Base-by-base conservation (phyloP, 805 yeast species). In the Sungouiella thailandica region DNA sequence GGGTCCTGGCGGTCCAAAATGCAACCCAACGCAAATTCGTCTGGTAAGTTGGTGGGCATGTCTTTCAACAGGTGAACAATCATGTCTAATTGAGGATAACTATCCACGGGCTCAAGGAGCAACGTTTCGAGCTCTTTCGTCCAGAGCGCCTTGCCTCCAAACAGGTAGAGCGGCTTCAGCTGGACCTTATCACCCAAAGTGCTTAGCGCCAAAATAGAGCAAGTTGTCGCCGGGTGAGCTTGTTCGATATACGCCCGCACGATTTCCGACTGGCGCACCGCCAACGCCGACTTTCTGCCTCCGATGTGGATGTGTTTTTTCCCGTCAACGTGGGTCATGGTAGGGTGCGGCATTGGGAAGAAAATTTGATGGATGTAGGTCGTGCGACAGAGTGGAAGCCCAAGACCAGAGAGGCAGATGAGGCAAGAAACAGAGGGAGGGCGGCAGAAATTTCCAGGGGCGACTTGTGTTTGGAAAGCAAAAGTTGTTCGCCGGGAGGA, bases 61-160 rank as follows among this genome's bases (percentile, higher is more conserved):
- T 89, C 97, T 58, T 93, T 93, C 46, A 93, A 69, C 3, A 96
- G 85, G 57, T 93, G 97, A 24, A 90, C 97, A 53, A 93, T 82
- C 60, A 90, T 65, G 56, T 93, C 97, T 31, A 90, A 68, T 59
- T 78, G 70, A 34, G 83, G 80, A 46, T 68, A 78, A 30, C 61
- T 65, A 18, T 82, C 89, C 17, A 78, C 70, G 29, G 72, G 67
- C 41, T 73, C 73, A 44, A 83, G 70, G 25, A 90, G 64, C 31
- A 88, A 63, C 16, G 79, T 80, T 60, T 93, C 98, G 37, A 93
- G 69, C 60, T 93, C 98, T 53, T 85, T 84, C 3, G 98, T 93
- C 98, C 98, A 93, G 16, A 93, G 59, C 0, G 96, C 78, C 57
- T 93, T 93, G 17, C 98, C 98, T 27, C 97, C 97, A 61, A 93